These are phyloP conservation scores for Auricularia sp. DNA, from an alignment of 768 basidiomycete species.

Conservation along the genomic window DNA sequence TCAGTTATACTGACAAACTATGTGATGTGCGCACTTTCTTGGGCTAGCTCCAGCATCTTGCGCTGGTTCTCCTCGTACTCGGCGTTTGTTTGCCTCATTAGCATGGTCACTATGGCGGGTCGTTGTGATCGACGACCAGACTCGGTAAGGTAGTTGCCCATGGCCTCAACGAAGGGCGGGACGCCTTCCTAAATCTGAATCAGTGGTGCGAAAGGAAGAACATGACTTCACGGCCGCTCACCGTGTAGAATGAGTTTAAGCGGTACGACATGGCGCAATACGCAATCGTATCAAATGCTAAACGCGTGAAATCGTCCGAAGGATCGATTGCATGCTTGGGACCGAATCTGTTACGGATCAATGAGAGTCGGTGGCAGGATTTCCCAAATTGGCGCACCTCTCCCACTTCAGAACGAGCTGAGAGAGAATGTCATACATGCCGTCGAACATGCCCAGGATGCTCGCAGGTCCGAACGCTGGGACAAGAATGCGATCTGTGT, in stretches of 20 bases:
- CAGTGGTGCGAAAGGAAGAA: no score
- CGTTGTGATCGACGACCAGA: conserved; percentile 26
- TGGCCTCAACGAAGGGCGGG: conserved; percentile 30
- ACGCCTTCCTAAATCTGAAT: conserved; percentile 17
- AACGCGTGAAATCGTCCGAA: conserved; percentile 36
- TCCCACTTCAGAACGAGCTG: conserved; percentile 38
- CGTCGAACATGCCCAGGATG: conserved; percentile 36
- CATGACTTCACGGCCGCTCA: conserved; percentile 6
- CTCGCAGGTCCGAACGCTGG: conserved; percentile 33
- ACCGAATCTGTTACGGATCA: conserved; percentile 27
- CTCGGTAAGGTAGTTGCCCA: conserved; percentile 34
- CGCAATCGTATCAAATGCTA: conserved; percentile 38
- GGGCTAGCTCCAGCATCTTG: conserved; percentile 31
- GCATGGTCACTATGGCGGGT: conserved; percentile 23
- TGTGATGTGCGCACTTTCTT: conserved; percentile 23
- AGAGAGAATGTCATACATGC: conserved; percentile 35
- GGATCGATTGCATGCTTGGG: conserved; percentile 31
- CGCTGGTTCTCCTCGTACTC: conserved; percentile 33
- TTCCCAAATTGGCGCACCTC: conserved; percentile 16
- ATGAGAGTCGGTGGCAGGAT: neutral
- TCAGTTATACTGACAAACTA: neutral
- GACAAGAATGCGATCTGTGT: conserved; percentile 26
- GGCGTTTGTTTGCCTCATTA: conserved; percentile 25
- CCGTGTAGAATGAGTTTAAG: conserved; percentile 37
- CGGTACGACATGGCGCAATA: conserved; percentile 35